Evolutionary conservation across 768 basidiomycete genomes (phyloP), one percentile per base, ranked within the genome.

Genomic region (Pisolithus albus): DNA sequence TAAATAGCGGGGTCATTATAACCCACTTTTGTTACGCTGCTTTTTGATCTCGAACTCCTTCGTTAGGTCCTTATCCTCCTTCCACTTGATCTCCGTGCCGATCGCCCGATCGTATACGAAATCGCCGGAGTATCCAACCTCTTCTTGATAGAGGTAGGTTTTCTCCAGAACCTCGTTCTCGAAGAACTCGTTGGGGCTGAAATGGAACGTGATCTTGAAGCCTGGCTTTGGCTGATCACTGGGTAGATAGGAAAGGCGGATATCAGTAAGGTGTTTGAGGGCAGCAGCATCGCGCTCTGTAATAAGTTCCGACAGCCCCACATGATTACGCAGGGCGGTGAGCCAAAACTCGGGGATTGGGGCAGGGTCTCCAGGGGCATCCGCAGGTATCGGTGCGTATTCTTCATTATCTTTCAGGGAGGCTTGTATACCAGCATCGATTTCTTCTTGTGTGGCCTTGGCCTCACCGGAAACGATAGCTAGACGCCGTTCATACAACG

Each of bases 31-130:
- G 75, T 99, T 99, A 63, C 95, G 78, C 73, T 98, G 95, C 77
- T 96, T 97, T 80, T 95, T 96, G 69, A 97, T 94, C 75, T 98
- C 95, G 61, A 91, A 88, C 73, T 90, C 89, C 74, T 92, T 92
- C 47, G 95, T 99, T 52, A 99, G 77, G 72, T 99, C 92, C 74
- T 96, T 94, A 61, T 95, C 94, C 69, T 91, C 93, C 74, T 95
- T 95, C 95, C 95, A 99, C 69, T 85, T 82, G 73, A 99, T 93
- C 63, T 85, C 79, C 42, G 86, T 87, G 19, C 95, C 95, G 63
- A 90, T 82, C 44, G 95, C 92, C 55, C 82, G 86, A 75, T 96
- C 92, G 70, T 95, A 99, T 46, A 95, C 83, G 64, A 95, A 96
- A 75, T 98, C 95, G 61, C 95, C 95, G 42, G 84, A 80, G 70